These are phyloP conservation scores for Periconia macrospinosa DNA, from an alignment of 2,329 filamentous ascomycete species.

Conservation along the genomic window DNA sequence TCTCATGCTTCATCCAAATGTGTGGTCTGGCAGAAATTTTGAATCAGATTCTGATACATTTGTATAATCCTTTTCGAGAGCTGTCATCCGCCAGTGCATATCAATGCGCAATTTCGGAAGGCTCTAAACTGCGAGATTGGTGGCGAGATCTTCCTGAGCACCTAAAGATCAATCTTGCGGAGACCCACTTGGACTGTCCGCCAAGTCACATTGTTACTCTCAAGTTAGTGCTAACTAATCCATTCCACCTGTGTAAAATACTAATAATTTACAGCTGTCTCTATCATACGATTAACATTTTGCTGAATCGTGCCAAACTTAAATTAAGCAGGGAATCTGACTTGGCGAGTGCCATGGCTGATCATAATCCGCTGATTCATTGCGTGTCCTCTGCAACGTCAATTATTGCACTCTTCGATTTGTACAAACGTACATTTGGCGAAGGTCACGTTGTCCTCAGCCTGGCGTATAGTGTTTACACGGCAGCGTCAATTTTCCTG, in stretches of 20 bases:
- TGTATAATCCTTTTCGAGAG: slow-evolving; percentile 7
- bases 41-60: slow-evolving; percentile 11
- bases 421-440: slow-evolving; percentile 10
- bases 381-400: slow-evolving; percentile 14
- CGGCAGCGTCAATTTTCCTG: slow-evolving; percentile 12
- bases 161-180: slow-evolving; percentile 10
- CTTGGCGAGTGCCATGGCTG: background rate
- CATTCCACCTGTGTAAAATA: no score
- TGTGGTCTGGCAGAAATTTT: slow-evolving; percentile 13
- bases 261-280: no score
- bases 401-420: slow-evolving; percentile 10
- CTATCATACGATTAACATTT: no score
- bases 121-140: slow-evolving; percentile 10
- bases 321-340: slow-evolving; percentile 10
- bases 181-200: slow-evolving; percentile 5
- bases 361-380: slow-evolving; percentile 12
- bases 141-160: slow-evolving; percentile 12
- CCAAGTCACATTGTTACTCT: background rate
- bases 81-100: slow-evolving; percentile 1
- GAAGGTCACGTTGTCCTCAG: slow-evolving; percentile 10
- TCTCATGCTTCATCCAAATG: slow-evolving; percentile 14
- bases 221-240: no score
- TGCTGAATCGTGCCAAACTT: slow-evolving; percentile 9
- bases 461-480: slow-evolving; percentile 14
- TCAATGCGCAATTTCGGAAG: slow-evolving; percentile 6